Base-by-base conservation (phyloP, 177 flowering plant genomes). In the Vitis hybrid region DNA sequence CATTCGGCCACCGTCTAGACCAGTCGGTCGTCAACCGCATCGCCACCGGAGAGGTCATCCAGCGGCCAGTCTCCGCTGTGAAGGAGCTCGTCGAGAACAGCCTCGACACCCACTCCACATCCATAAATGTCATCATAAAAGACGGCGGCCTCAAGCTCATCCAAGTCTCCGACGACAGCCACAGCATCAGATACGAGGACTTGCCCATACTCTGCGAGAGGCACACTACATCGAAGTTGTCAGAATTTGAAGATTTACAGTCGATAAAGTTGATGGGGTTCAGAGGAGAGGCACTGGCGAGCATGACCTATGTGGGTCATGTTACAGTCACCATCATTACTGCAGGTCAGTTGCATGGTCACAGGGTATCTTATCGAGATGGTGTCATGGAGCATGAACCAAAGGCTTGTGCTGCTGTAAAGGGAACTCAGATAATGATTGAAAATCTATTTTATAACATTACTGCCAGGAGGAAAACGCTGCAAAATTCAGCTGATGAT, bases 241-340 rank as follows among this genome's bases (percentile, higher is more conserved):
- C 89, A 1, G 75, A 70, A 0, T 95, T 77, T 72, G 99, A 95
- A 79, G 99, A 95, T 76, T 82, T 95, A 70, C 90, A 83, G 75
- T 82, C 87, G 11, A 91, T 95, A 34, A 85, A 80, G 74, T 90
- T 97, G 13, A 95, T 95, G 99, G 99, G 99, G 18, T 93, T 95
- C 60, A 82, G 99, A 81, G 99, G 99, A 51, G 99, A 95, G 88
- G 99, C 99, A 0, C 77, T 95, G 70, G 99, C 99, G 11, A 95
- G 99, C 75, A 95, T 95, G 99, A 93, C 99, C 15, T 95, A 93
- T 76, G 99, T 95, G 14, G 97, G 82, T 73, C 98, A 95, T 74
- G 99, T 95, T 39, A 90, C 95, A 2, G 98, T 95, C 62, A 93
- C 98, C 15, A 95, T 97, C 26, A 95, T 95, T 62, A 95, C 99